phyloP scores from a whole-genome alignment of 1,284 basidiomycete species.

The Malassezia furfur region DNA sequence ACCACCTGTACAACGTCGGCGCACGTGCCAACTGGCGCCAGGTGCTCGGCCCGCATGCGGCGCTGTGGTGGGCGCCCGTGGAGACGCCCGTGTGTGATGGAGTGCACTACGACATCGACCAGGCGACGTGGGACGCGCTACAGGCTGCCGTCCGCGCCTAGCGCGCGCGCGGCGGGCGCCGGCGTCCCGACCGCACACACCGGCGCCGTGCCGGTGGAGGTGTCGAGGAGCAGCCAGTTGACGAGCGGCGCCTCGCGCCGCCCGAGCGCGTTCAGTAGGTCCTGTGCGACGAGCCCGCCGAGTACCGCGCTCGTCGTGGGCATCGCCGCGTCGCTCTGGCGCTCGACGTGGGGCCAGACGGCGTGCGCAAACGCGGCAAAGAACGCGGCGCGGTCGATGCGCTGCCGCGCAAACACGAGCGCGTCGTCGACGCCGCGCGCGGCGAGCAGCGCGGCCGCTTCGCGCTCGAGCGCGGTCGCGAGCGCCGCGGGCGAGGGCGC shows the following conservation, averaged over 20 bases:
- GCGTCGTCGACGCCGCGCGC: conserved; percentile 16
- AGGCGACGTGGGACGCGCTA: background rate
- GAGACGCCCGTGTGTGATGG: conserved; percentile 24
- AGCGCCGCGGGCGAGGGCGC: background rate
- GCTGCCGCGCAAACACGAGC: conserved; percentile 6
- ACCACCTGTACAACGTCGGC: conserved; percentile 40
- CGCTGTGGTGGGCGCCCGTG: conserved; percentile 32
- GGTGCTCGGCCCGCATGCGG: conserved; percentile 29
- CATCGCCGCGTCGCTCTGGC: conserved; percentile 66
- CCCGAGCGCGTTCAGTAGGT: conserved; percentile 80
- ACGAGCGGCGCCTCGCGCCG: conserved; percentile 81
- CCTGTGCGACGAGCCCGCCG: conserved; percentile 86
- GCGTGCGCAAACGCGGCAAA: conserved; percentile 14
- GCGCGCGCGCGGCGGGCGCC: background rate
- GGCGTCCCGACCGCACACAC: conserved; percentile 9
- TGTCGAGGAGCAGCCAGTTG: conserved; percentile 84
- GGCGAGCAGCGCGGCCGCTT: conserved; percentile 14
- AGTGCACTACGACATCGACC: conserved; percentile 7
- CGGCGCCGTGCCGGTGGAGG: conserved; percentile 39
- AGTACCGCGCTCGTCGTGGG: conserved; percentile 72
- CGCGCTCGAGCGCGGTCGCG: background rate
- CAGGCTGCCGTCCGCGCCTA: background rate
- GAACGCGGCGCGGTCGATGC: background rate
- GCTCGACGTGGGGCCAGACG: conserved; percentile 50
- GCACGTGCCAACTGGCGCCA: conserved; percentile 24